Percentiles rank a stretch among this genome's conserved stretches.
These are phyloP conservation scores for Candida golubevii DNA, from an alignment of 805 yeast genomes.

Conservation along the genomic window DNA sequence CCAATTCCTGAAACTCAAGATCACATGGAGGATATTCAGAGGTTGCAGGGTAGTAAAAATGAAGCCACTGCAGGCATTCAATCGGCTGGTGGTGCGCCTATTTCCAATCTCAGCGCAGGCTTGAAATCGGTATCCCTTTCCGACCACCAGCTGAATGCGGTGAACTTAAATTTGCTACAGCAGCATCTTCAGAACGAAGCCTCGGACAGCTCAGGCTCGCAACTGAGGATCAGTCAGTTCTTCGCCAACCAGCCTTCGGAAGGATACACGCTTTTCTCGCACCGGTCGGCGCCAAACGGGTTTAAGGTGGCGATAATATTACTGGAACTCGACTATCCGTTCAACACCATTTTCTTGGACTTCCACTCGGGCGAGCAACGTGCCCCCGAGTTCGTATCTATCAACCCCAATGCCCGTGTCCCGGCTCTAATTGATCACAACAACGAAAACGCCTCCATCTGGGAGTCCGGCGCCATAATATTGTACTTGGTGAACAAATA, in stretches of 20 bases:
- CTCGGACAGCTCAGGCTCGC: slow-evolving; percentile 31
- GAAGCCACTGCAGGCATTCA: neutral
- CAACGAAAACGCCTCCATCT: slow-evolving; percentile 71
- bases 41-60: too few relatives aligned
- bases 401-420: slow-evolving; percentile 93
- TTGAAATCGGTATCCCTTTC: slow-evolving; percentile 38
- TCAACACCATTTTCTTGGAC: slow-evolving; percentile 79
- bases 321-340: slow-evolving; percentile 74
- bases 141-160: slow-evolving; percentile 42
- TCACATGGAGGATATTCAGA: too few relatives aligned
- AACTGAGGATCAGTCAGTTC: slow-evolving; percentile 63
- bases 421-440: slow-evolving; percentile 92
- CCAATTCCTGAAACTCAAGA: too few relatives aligned
- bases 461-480: slow-evolving; percentile 95
- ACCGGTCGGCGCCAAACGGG: slow-evolving; percentile 90
- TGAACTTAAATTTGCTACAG: slow-evolving; percentile 38
- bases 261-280: slow-evolving; percentile 81
- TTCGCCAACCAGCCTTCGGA: slow-evolving; percentile 72
- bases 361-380: slow-evolving; percentile 87
- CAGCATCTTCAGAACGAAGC: slow-evolving; percentile 44
- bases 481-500: slow-evolving; percentile 72
- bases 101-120: slow-evolving; percentile 45
- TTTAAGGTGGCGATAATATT: slow-evolving; percentile 91
- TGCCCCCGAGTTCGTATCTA: slow-evolving; percentile 88
- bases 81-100: slow-evolving; percentile 19